Evolutionary conservation across 176 grass and related monocot species (phyloP).

Genomic region (Pontederia paniculata): DNA sequence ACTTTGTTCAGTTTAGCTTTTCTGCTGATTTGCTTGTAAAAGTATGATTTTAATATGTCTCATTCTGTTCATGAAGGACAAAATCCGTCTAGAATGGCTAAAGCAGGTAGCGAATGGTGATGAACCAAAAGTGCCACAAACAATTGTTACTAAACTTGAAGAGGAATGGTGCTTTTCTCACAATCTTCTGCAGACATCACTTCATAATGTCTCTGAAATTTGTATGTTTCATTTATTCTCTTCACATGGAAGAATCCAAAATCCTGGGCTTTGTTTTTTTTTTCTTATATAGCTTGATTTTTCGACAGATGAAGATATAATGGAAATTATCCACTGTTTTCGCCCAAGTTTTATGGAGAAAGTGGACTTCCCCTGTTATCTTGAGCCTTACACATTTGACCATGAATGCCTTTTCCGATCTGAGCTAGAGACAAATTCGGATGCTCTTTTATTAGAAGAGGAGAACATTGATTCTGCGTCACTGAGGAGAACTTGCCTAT

Average conservation of each 20-base stretch:
- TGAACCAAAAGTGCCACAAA: slow-evolving; percentile 20
- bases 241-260: slow-evolving; percentile 7
- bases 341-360: slow-evolving; percentile 59
- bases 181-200: slow-evolving; percentile 51
- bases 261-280: slow-evolving; percentile 22
- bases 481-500: slow-evolving; percentile 23
- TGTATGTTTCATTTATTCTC: slow-evolving; percentile 38
- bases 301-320: slow-evolving; percentile 62
- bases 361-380: slow-evolving; percentile 39
- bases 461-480: slow-evolving; percentile 24
- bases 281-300: not conserved
- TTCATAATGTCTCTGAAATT: slow-evolving; percentile 77
- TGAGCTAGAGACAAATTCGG: slow-evolving; percentile 22
- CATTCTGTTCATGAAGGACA: slow-evolving; percentile 37
- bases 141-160: slow-evolving; percentile 43
- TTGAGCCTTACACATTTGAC: slow-evolving; percentile 52
- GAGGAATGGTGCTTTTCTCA: slow-evolving; percentile 81
- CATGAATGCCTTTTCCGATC: slow-evolving; percentile 35
- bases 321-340: slow-evolving; percentile 47
- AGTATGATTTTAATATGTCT: not conserved
- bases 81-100: slow-evolving; percentile 44
- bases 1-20: not conserved
- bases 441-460: slow-evolving; percentile 29
- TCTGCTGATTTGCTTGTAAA: not conserved
- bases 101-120: slow-evolving; percentile 38